These are phyloP conservation scores for Penicillium sp. DNA, from an alignment of 2,329 filamentous ascomycete species.

Conservation along the genomic window DNA sequence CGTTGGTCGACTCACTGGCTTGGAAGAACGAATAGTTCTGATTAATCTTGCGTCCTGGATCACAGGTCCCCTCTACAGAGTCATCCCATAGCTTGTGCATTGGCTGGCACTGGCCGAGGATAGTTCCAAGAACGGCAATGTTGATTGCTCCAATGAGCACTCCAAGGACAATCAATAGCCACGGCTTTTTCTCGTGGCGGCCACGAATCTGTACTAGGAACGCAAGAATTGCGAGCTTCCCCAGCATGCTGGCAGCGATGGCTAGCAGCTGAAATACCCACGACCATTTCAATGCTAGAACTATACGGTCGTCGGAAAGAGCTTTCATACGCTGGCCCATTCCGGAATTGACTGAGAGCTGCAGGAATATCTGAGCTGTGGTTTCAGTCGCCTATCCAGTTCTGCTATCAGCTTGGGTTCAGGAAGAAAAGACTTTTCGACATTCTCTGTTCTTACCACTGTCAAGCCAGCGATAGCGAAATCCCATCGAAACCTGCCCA, in stretches of 20 bases:
- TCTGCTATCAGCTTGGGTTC: background rate
- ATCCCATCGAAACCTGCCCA: constrained; percentile 21
- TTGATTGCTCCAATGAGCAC: constrained; percentile 20
- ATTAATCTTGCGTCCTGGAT: constrained; percentile 12
- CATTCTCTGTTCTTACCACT: constrained; percentile 10
- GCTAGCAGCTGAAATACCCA: constrained; percentile 28
- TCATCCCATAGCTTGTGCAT: constrained; percentile 24
- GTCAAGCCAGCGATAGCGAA: constrained; percentile 16
- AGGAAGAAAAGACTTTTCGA: background rate
- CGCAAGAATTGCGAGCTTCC: constrained; percentile 27
- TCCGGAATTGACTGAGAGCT: constrained; percentile 19
- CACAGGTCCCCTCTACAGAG: constrained; percentile 17
- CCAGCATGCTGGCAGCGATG: constrained; percentile 21
- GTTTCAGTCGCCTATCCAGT: constrained; percentile 1
- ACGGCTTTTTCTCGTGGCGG: constrained; percentile 18
- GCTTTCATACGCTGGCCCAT: constrained; percentile 18
- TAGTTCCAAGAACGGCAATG: constrained; percentile 18
- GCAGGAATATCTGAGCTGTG: constrained; percentile 18
- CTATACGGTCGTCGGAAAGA: constrained; percentile 6
- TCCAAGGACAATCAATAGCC: constrained; percentile 20
- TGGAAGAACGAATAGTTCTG: constrained; percentile 23
- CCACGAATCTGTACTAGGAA: constrained; percentile 27
- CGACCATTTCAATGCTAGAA: constrained; percentile 17
- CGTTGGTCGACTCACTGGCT: constrained; percentile 12
- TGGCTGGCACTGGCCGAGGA: constrained; percentile 23